Base-by-base conservation (phyloP, 2,329 filamentous ascomycete species). In the Leptosphaerulina australis region DNA sequence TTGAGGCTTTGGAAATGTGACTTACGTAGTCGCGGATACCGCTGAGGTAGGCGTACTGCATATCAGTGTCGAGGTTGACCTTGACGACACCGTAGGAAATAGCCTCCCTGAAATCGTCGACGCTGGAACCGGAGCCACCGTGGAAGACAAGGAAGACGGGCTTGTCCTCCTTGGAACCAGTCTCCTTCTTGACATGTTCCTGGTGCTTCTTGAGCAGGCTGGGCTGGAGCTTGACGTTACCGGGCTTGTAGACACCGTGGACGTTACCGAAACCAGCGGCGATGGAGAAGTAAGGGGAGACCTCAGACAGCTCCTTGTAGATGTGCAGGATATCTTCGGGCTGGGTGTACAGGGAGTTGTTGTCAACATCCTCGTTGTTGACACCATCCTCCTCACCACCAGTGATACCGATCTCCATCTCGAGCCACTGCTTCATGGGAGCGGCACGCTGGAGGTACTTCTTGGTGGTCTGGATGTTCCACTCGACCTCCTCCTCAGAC, bases 61-160 rank as follows among this genome's bases (percentile, higher is more conserved):
- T 84, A 74, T 99, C 94, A 40, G 94, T 99, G 79, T 99, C 94
- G 69, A 99, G 83, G 83, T 99, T 99, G 79, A 99, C 94, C 88
- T 99, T 99, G 81, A 97, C 88, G 66, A 99, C 93, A 82, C 94
- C 94, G 77, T 93, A 88, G 73, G 56, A 61, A 51, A 69, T 69
- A 12, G 66, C 66, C 47, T 69, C 58, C 6, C 62, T 82, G 84
- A 89, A 99, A 81, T 99, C 94, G 66, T 90, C 78, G 82, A 96
- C 95, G 74, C 83, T 83, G 62, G 90, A 95, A 64, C 94, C 94
- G 59, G 90, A 96, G 69, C 94, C 94, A 71, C 94, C 94, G 84
- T 99, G 94, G 88, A 99, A 99, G 76, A 99, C 94, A 71, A 99
- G 91, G 86, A 92, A 97, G 73, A 97, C 90, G 64, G 94, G 94